These are phyloP conservation scores for Colletotrichum sp. DNA, from an alignment of 2,329 filamentous ascomycete species.

Conservation along the genomic window DNA sequence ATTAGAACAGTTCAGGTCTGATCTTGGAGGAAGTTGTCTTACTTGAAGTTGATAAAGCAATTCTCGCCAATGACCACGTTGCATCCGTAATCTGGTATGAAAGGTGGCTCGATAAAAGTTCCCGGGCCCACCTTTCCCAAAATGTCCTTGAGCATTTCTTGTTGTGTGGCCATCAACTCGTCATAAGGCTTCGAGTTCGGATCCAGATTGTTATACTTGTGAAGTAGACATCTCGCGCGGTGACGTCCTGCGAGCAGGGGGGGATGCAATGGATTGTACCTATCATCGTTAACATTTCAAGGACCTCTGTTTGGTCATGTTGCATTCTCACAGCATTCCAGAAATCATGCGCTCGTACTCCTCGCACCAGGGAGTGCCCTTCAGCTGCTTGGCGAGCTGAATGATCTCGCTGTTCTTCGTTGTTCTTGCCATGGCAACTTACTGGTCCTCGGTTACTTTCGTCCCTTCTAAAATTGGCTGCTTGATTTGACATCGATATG, in stretches of 20 bases:
- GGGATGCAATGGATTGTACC: slow-evolving; percentile 52
- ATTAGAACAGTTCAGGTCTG: neutral
- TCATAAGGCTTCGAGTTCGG: slow-evolving; percentile 47
- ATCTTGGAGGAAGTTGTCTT: neutral
- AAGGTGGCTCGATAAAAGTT: slow-evolving; percentile 63
- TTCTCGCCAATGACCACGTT: slow-evolving; percentile 65
- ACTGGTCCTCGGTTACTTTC: neutral
- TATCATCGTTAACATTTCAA: neutral
- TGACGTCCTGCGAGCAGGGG: slow-evolving; percentile 55
- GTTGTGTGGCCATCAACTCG: slow-evolving; percentile 39
- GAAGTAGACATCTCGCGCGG: slow-evolving; percentile 57
- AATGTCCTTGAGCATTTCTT: slow-evolving; percentile 52
- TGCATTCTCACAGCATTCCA: slow-evolving; percentile 49
- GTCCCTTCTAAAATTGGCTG: neutral
- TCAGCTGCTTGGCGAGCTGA: neutral
- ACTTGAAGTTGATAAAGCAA: slow-evolving; percentile 66
- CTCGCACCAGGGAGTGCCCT: slow-evolving; percentile 38
- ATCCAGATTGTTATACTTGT: slow-evolving; percentile 64
- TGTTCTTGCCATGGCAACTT: neutral
- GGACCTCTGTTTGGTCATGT: neutral
- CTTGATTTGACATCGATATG: neutral
- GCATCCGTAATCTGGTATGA: slow-evolving; percentile 69
- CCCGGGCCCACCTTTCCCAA: slow-evolving; percentile 55
- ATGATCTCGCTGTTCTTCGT: neutral
- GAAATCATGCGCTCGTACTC: slow-evolving; percentile 71